These are phyloP conservation scores for Tylopilus felleus DNA, from an alignment of 768 basidiomycete species.

Conservation along the genomic window DNA sequence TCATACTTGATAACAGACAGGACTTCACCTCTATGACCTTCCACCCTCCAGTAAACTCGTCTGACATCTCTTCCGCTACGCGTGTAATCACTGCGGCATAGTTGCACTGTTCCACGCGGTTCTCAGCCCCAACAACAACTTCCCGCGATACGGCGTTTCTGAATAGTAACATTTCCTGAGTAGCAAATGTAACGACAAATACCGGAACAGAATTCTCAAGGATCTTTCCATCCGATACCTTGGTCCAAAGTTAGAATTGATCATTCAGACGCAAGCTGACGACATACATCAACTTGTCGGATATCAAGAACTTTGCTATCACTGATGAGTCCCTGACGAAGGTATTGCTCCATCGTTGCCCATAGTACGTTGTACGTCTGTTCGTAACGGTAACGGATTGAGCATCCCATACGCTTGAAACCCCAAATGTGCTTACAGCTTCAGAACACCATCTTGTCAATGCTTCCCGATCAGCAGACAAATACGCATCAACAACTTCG, in stretches of 20 bases:
- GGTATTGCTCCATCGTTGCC: slow-evolving; percentile 95
- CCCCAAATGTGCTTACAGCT: slow-evolving; percentile 57
- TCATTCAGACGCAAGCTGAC: not conserved
- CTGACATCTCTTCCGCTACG: slow-evolving; percentile 79
- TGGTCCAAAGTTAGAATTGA: slow-evolving; percentile 6
- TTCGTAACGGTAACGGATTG: not conserved
- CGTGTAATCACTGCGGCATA: slow-evolving; percentile 93
- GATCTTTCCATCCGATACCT: slow-evolving; percentile 86
- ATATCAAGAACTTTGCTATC: slow-evolving; percentile 96
- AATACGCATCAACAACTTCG: slow-evolving; percentile 94
- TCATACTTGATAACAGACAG: not conserved
- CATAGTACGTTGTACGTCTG: slow-evolving; percentile 98
- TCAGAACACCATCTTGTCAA: slow-evolving; percentile 92
- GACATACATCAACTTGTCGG: slow-evolving; percentile 89
- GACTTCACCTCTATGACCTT: slow-evolving; percentile 87
- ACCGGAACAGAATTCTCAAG: slow-evolving; percentile 89
- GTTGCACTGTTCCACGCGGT: slow-evolving; percentile 88
- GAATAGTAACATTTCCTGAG: slow-evolving; percentile 93
- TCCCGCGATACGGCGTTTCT: slow-evolving; percentile 87
- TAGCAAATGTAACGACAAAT: slow-evolving; percentile 86
- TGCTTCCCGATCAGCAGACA: slow-evolving; percentile 84
- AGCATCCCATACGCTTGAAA: not conserved
- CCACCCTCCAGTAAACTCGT: slow-evolving; percentile 97
- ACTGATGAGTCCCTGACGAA: slow-evolving; percentile 84
- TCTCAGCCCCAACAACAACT: slow-evolving; percentile 79